phyloP scores from a whole-genome alignment of 1,284 basidiomycete species.

The Moniliella sp. region DNA sequence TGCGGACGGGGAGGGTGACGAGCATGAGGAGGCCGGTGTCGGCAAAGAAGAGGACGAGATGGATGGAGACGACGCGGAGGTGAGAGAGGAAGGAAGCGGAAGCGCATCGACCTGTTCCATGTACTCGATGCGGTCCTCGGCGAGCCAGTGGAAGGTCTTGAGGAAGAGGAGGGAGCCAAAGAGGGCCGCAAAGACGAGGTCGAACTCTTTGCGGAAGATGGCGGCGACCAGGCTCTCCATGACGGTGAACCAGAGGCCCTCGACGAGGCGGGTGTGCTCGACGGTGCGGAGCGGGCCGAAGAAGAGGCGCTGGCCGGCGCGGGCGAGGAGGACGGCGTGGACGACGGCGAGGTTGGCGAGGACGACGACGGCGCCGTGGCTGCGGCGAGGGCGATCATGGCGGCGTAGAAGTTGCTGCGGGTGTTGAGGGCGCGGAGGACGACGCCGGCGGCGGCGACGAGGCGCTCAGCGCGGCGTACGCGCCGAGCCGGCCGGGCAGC shows the following conservation, averaged over 20 bases:
- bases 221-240: constrained; percentile 86
- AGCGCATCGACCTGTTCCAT: too few relatives aligned
- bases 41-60: constrained; percentile 48
- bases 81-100: too few relatives aligned
- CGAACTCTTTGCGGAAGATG: constrained; percentile 55
- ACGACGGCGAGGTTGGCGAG: too few relatives aligned
- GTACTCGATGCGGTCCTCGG: constrained; percentile 81
- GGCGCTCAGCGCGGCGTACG: too few relatives aligned
- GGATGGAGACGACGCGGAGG: constrained; percentile 52
- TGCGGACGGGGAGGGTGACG: constrained; percentile 50
- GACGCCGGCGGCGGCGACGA: too few relatives aligned
- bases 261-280: constrained; percentile 66
- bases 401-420: too few relatives aligned
- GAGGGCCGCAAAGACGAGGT: constrained; percentile 72
- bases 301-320: constrained; percentile 75
- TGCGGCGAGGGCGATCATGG: too few relatives aligned
- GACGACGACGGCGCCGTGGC: too few relatives aligned
- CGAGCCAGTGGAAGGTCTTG: constrained; percentile 93
- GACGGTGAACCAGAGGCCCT: constrained; percentile 86
- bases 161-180: constrained; percentile 77
- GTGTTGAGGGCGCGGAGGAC: too few relatives aligned
- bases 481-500: too few relatives aligned
- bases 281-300: constrained; percentile 69
- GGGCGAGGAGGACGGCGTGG: too few relatives aligned
- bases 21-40: constrained; percentile 51